phyloP scores from a whole-genome alignment of 1,284 basidiomycete genomes.

The Austroboletus niveus region DNA sequence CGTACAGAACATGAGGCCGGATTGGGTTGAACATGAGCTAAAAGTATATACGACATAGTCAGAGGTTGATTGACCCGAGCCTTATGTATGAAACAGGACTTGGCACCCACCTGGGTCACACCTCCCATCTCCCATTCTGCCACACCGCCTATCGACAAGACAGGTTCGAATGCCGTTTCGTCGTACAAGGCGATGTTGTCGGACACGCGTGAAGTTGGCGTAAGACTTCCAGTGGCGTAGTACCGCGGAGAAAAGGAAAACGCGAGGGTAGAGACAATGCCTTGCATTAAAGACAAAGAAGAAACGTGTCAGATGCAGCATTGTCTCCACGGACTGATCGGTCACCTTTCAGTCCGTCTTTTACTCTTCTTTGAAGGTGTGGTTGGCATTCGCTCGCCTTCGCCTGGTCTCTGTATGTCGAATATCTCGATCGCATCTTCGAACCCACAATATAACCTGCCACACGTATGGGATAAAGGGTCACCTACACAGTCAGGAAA shows the following conservation, averaged over 20 bases:
- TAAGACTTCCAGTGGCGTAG: conserved; percentile 72
- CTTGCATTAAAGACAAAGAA: conserved; percentile 37
- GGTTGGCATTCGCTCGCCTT: conserved; percentile 73
- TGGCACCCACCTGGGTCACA: conserved; percentile 63
- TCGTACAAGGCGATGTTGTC: conserved; percentile 77
- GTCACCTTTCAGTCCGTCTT: conserved; percentile 79
- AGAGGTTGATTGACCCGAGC: neutral
- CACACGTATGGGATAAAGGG: neutral
- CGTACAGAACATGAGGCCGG: conserved; percentile 71
- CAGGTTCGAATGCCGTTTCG: conserved; percentile 54
- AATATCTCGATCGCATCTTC: conserved; percentile 90
- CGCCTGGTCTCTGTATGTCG: conserved; percentile 70
- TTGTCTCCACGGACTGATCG: neutral
- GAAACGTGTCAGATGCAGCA: neutral
- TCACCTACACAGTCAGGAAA: too few species aligned
- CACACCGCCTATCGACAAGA: conserved; percentile 57
- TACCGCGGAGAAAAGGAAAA: conserved; percentile 65
- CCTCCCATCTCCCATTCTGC: conserved; percentile 27
- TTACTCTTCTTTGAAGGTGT: conserved; percentile 76
- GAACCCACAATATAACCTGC: conserved; percentile 85
- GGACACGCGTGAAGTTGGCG: conserved; percentile 45
- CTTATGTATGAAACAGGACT: neutral
- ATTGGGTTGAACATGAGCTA: conserved; percentile 81
- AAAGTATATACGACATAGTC: neutral
- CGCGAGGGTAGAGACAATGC: conserved; percentile 80